Percentiles rank a stretch among this genome's conserved stretches.
Conservation (phyloP, 2,329 filamentous ascomycete genomes). For the Fusarium tjaetaba region DNA sequence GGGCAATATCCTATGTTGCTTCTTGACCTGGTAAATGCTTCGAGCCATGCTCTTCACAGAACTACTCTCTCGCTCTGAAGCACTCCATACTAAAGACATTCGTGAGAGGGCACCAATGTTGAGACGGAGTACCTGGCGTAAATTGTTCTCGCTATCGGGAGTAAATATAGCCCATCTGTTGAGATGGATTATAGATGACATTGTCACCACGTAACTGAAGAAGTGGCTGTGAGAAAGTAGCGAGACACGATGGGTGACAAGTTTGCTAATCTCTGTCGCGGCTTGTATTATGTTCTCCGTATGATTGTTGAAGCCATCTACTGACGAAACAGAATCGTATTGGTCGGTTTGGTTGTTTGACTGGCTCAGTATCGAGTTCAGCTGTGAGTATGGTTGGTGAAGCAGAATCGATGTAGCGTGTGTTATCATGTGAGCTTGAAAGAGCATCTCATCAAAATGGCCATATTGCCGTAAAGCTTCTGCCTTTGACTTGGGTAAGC, state of each 20-base stretch:
- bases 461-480: conserved; percentile 76
- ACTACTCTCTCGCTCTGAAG: conserved; percentile 73
- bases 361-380: conserved; percentile 69
- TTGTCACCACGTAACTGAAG: conserved; percentile 81
- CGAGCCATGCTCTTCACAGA: conserved; percentile 84
- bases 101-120: conserved; percentile 80
- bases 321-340: conserved; percentile 61
- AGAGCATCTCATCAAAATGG: conserved; percentile 87
- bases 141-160: conserved; percentile 69
- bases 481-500: conserved; percentile 77
- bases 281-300: conserved; percentile 83
- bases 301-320: conserved; percentile 69
- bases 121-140: conserved; percentile 79
- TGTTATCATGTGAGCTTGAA: conserved; percentile 86
- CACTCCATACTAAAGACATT: conserved; percentile 76
- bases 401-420: conserved; percentile 75
- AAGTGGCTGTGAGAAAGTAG: conserved; percentile 82
- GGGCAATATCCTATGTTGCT: conserved; percentile 62
- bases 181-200: conserved; percentile 83
- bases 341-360: conserved; percentile 74
- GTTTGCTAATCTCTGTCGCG: conserved; percentile 78
- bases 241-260: conserved; percentile 78
- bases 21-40: conserved; percentile 73
- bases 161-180: conserved; percentile 78
- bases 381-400: conserved; percentile 81